Base-by-base conservation (phyloP, 2,329 filamentous ascomycete species). In the Ustilaginoidea virens region DNA sequence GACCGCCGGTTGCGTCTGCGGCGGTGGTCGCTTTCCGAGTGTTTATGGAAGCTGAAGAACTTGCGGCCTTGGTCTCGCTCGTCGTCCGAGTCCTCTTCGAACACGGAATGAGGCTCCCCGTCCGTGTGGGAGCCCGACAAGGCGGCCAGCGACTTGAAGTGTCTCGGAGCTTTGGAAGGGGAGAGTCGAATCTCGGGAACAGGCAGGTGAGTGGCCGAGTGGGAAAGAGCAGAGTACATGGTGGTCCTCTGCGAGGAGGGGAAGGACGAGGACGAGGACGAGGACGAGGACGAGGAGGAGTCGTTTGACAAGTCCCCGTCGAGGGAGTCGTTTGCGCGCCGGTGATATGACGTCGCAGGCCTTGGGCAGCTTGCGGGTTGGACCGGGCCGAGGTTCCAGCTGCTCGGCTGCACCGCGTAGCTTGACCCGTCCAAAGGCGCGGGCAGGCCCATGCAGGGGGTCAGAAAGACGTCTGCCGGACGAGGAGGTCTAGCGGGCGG, bases 11-110 rank as follows among this genome's bases (percentile, higher is more conserved):
- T 24, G 11, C 30, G 42, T 17, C 43, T 39, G 18, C 46, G 40
- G 17, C 55, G 52, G 28, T 46, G 49, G 16, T 55, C 53, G 29
- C 46, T 50, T 9, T 44, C 40, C n/a, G 49, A 46, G 10, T 55
- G 50, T 31, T 45, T 51, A 36, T 57, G 53, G 33, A 66, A 54
- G 12, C 57, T 54, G 25, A 60, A 60, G 30, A 63, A 59, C 12
- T 27, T 29, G 11, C 17, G 25, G 19, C 19, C 10, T 7, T 32
- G 30, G 4, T 34, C 35, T 5, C 49, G 45, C 5, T 41, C 58
- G 10, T 44, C 45, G 33, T 66, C 61, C 4, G 57, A 57, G 39
- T 66, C 61, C 10, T 52, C 39, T 24, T 66, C 63, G 35, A 67
- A 67, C 15, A 66, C 55, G 2, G 62, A 66, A n/a, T 39, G 37